phyloP scores from a whole-genome alignment of 441 rosid species.

The Dalechampia spathulata region DNA sequence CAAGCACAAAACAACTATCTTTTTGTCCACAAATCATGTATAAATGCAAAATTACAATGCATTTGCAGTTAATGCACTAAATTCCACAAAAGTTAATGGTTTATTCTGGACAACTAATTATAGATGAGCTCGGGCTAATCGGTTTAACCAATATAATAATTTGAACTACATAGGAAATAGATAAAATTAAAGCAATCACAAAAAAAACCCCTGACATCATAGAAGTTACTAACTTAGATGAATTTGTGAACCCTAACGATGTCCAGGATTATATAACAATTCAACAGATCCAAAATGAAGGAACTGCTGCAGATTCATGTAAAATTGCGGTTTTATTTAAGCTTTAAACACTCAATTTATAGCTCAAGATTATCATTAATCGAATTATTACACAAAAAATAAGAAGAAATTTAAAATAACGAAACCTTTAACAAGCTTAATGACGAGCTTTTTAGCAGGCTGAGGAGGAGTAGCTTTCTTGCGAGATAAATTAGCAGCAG shows the following conservation, averaged over 20 bases:
- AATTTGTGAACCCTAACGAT: no score
- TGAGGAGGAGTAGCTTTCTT: constrained; percentile 90
- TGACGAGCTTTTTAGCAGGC: constrained; percentile 90
- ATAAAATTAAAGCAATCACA: no score
- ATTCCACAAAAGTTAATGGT: no score
- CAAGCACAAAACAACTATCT: neutral
- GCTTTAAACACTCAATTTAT: neutral
- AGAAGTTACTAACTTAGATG: no score
- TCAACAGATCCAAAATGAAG: constrained; percentile 11
- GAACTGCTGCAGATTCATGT: neutral
- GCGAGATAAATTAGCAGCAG: constrained; percentile 84
- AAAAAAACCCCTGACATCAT: no score
- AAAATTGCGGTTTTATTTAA: constrained; percentile 1
- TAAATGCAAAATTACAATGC: neutral
- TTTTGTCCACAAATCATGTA: neutral
- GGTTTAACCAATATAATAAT: no score
- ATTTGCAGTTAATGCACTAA: neutral
- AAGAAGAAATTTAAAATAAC: neutral
- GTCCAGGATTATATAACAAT: neutral
- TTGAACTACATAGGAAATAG: no score
- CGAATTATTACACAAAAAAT: no score
- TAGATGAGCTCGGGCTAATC: neutral
- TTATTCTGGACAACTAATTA: no score
- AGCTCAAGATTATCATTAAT: constrained; percentile 14
- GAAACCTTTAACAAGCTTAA: constrained; percentile 78